Conservation (phyloP, 306 rosid species). For the Acacia melanoxylon region DNA sequence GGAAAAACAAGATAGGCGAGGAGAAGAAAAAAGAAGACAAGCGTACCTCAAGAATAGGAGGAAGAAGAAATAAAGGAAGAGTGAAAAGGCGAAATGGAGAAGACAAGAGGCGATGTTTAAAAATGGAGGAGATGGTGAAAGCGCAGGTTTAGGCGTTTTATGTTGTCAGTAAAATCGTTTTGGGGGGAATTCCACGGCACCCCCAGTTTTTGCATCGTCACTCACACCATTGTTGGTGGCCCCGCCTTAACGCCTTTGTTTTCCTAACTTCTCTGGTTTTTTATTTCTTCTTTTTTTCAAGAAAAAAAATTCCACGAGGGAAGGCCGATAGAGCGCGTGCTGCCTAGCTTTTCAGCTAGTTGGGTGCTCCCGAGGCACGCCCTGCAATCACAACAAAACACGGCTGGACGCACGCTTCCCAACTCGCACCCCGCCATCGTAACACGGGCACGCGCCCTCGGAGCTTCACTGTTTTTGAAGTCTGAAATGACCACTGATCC, state of each 20-base stretch:
- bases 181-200: neutral
- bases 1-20: neutral
- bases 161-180: neutral
- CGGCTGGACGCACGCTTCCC: neutral
- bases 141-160: neutral
- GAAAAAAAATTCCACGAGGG: too few relatives aligned
- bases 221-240: neutral
- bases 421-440: neutral
- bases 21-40: neutral
- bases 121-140: neutral
- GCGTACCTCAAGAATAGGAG: neutral
- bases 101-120: neutral
- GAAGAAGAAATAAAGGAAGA: neutral
- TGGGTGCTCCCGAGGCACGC: neutral
- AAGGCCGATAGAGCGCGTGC: neutral
- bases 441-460: too few relatives aligned
- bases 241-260: neutral
- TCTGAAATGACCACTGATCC: too few relatives aligned
- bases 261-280: neutral
- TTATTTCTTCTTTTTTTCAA: too few relatives aligned
- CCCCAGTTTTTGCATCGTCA: neutral
- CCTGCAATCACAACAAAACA: too few relatives aligned
- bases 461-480: too few relatives aligned
- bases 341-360: neutral
- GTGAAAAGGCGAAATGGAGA: too few relatives aligned